A percentile compares a stretch with the other conserved stretches of the same genome.
phyloP scores from a whole-genome alignment of 257 asterid species.

The Nicotiana benthamiana region DNA sequence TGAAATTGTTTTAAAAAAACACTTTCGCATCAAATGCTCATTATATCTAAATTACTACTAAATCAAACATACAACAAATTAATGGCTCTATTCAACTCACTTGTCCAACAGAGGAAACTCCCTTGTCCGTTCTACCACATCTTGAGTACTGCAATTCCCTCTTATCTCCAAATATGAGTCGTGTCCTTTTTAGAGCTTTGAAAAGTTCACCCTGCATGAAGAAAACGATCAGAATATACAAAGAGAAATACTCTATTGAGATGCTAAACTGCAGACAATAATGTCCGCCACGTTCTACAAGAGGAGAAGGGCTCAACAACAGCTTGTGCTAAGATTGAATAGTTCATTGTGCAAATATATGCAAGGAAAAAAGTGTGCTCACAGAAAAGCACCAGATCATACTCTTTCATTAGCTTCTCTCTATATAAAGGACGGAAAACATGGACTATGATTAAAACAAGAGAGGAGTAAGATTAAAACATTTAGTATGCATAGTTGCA shows the following conservation, averaged over 20 bases:
- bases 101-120: conserved; percentile 98
- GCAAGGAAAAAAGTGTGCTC: conserved; percentile 1
- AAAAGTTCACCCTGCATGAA: conserved; percentile 77
- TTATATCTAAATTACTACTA: not conserved
- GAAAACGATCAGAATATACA: not conserved
- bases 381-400: conserved; percentile 2
- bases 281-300: not conserved
- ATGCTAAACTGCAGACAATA: not conserved
- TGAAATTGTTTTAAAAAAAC: not conserved
- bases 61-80: conserved; percentile 11
- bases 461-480: not conserved
- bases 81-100: conserved; percentile 32
- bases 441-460: not conserved
- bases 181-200: conserved; percentile 70
- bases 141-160: conserved; percentile 78
- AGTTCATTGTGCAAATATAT: conserved; percentile 4
- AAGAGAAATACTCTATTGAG: not conserved
- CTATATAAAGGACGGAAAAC: not conserved
- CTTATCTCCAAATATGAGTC: conserved; percentile 71
- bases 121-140: conserved; percentile 98
- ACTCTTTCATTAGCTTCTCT: not conserved
- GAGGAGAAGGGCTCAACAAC: not conserved
- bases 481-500: not conserved
- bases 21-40: conserved; percentile 1
- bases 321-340: not conserved